Percentiles rank a stretch among this genome's conserved stretches.
phyloP scores from a whole-genome alignment of 768 basidiomycete species.

The Trametes elegans region DNA sequence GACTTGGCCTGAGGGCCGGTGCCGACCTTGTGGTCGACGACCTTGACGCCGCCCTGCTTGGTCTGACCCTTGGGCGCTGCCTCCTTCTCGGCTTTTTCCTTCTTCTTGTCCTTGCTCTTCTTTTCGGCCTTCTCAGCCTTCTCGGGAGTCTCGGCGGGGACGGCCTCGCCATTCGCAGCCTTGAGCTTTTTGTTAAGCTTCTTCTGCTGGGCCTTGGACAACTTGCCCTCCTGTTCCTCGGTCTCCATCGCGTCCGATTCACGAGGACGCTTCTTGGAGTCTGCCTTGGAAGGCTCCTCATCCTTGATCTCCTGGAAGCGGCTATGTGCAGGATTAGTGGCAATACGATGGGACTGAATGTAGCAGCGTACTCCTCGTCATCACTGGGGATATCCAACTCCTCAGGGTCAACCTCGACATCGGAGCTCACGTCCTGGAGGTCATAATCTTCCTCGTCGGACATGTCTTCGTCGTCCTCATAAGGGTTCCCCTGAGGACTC shows the following conservation, averaged over 20 bases:
- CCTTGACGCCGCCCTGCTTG: slow-evolving; percentile 55
- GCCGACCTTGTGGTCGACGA: slow-evolving; percentile 76
- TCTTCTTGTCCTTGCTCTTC: slow-evolving; percentile 33
- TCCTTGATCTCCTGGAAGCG: slow-evolving; percentile 74
- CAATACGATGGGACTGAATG: too few relatives aligned
- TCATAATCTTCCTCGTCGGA: slow-evolving; percentile 55
- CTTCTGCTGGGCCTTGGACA: slow-evolving; percentile 59
- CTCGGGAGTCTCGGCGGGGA: slow-evolving; percentile 29
- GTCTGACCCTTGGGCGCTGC: slow-evolving; percentile 28
- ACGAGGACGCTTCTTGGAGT: slow-evolving; percentile 62
- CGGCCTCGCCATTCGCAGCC: slow-evolving; percentile 49
- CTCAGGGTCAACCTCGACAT: slow-evolving; percentile 71
- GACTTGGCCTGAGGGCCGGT: slow-evolving; percentile 85
- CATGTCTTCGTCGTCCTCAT: slow-evolving; percentile 45
- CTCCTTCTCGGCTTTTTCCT: slow-evolving; percentile 32
- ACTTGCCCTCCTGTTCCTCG: slow-evolving; percentile 37
- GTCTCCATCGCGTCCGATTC: slow-evolving; percentile 54
- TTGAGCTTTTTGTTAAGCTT: slow-evolving; percentile 79
- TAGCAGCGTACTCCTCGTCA: slow-evolving; percentile 31
- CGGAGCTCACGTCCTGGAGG: slow-evolving; percentile 77
- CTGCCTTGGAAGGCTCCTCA: slow-evolving; percentile 28
- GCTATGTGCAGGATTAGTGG: slow-evolving; percentile 39
- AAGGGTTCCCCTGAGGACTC: slow-evolving; percentile 47
- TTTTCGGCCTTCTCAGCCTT: slow-evolving; percentile 33
- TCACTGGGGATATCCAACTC: slow-evolving; percentile 52